Evolutionary conservation across 768 basidiomycete species (phyloP), one percentile per base, ranked within the genome.

Genomic region (Pisolithus albus): DNA sequence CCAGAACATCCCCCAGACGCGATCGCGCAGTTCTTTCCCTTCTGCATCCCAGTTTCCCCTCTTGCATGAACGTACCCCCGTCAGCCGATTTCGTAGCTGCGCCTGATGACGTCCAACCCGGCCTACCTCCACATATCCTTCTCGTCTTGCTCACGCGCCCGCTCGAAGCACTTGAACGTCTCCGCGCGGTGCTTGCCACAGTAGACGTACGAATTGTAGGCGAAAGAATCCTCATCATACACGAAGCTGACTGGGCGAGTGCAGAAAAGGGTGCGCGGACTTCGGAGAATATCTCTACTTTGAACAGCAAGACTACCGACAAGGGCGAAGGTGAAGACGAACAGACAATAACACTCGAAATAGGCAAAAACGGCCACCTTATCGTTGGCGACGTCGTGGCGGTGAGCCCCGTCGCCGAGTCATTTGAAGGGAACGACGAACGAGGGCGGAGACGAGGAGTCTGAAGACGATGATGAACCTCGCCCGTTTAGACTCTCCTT

Each of bases 121-220:
- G 88, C 7, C 79, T 90, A 4, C 85, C 85, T 6, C 56, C 63
- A 0, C 49, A 73, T 11, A 64, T 72, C 19, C 73, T 92, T 19
- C 63, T 83, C 2, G 75, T 77, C n/a, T 74, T 93, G 50, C 72
- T 94, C 6, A 60, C 70, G 1, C 71, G 69, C 7, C 67, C 93
- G 23, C 72, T 78, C 1, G 65, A 70, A 7, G 78, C 83, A 39
- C 67, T 84, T 43, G 64, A 68, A 15, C 74, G 77, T 37, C 76
- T 23, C 21, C 21, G 21, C 21, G 21, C 4, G 21, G 21, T 4
- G 4, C 21, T 23, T 23, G 21, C 21, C 2, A 56, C 64, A 2
- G 65, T 84, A 5, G 82, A 95, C 56, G 63, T 92, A 56, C 80
- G 89, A 21, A 89, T 98, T 73, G 79, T 92, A 8, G 93, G 89